Base-by-base conservation (phyloP, 331 rosid species). In the Rhamnella rubrinervis region DNA sequence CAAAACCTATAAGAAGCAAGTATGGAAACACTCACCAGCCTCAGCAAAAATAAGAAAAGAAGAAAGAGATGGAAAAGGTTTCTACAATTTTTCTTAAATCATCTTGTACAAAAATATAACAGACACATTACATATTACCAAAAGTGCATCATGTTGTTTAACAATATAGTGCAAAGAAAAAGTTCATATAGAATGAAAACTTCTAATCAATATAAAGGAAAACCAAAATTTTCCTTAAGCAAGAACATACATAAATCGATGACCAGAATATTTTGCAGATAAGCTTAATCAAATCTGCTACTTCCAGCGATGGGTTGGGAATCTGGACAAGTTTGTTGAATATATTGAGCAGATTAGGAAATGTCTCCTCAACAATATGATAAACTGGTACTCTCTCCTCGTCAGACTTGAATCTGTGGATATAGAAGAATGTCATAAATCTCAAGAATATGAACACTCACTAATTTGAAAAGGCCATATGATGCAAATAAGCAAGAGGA, bases 221-320 rank as follows among this genome's bases (percentile, higher is more conserved):
- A 60, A 49, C 4, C 1, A 21, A 49, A 59, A 46, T 5, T 14
- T 9, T 18, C 39, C 31, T 31, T 37, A 16, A 17, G 65, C 61
- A 72, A 70, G 53, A 28, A 81, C 98, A 0, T 83, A 93, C 98
- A 68, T 93, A 93, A 64, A 93, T 90, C n/a, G 93, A 93, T 47
- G 98, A 93, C 98, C 98, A 93, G 80, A 93, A 93, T 69, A 90
- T 93, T 88, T 93, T 93, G 75, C 96, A 90, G 80, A 90, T 90
- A 74, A 93, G 91, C 90, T 88, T 90, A 85, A 93, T 90, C 70
- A 85, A 75, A 16, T 90, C 97, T 6, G 98, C 89, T 4, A 90
- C 86, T 82, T 93, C 85, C 67, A 90, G 66, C 23, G 96, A 65
- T 38, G 96, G 93, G 81, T 86, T 88, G 55, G 78, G 73, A 73